These are phyloP conservation scores for Adansonia digitata DNA, from an alignment of 345 rosid genomes.

Conservation along the genomic window DNA sequence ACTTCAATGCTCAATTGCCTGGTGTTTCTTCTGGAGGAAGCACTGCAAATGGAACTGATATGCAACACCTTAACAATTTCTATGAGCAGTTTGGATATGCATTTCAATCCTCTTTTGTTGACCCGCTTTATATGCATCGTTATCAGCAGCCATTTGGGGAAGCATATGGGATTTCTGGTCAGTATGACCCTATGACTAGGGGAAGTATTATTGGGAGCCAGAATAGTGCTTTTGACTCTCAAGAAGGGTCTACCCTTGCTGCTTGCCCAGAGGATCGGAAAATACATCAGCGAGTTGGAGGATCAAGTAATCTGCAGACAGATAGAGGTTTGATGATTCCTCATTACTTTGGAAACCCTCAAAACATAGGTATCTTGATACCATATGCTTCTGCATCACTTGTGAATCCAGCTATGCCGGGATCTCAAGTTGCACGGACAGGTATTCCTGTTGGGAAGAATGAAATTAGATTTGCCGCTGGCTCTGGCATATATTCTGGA, in stretches of 20 bases:
- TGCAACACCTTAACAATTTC: slow-evolving; percentile 39
- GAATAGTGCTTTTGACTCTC: slow-evolving; percentile 27
- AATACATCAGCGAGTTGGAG: slow-evolving; percentile 27
- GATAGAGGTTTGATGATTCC: slow-evolving; percentile 30
- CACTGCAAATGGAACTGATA: slow-evolving; percentile 35
- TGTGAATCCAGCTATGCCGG: slow-evolving; percentile 32
- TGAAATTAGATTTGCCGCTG: slow-evolving; percentile 26
- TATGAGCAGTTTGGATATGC: slow-evolving; percentile 39
- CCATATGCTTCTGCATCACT: slow-evolving; percentile 40
- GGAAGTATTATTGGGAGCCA: slow-evolving; percentile 27
- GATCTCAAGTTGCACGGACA: slow-evolving; percentile 20
- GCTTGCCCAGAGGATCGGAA: slow-evolving; percentile 30
- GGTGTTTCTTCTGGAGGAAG: slow-evolving; percentile 36
- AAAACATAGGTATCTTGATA: slow-evolving; percentile 41
- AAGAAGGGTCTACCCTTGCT: slow-evolving; percentile 26
- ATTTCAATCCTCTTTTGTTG: slow-evolving; percentile 38
- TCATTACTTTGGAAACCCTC: slow-evolving; percentile 29
- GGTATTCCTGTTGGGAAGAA: slow-evolving; percentile 25
- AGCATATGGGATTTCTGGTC: slow-evolving; percentile 27
- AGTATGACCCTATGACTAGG: slow-evolving; percentile 33
- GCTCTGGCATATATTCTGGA: slow-evolving; percentile 34
- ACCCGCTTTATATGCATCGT: slow-evolving; percentile 42
- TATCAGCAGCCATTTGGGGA: slow-evolving; percentile 45
- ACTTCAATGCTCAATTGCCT: slow-evolving; percentile 32
- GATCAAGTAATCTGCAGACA: slow-evolving; percentile 20